Percentiles rank a stretch among this genome's conserved stretches.
Evolutionary conservation across 1,139 yeast genomes (phyloP).

Genomic region (Kurtzmaniella quercitrusa): DNA sequence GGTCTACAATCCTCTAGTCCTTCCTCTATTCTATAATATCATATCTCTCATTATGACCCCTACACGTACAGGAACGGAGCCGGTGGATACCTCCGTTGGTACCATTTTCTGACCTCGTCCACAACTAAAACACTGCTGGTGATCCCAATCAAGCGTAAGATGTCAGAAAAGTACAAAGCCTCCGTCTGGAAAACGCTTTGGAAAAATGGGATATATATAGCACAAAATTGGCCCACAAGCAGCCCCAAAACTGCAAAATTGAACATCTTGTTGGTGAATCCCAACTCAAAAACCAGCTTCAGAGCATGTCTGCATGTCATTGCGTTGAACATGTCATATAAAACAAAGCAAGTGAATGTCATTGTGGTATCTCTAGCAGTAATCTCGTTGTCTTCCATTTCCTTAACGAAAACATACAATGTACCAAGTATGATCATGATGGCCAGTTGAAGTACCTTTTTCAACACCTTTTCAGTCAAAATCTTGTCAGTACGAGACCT

Average conservation of each 20-base stretch:
- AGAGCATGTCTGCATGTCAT: conserved; percentile 84
- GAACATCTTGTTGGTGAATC: conserved; percentile 78
- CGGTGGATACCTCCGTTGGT: conserved; percentile 11
- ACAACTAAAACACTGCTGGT: conserved; percentile 80
- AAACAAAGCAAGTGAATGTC: conserved; percentile 95
- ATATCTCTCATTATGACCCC: neutral
- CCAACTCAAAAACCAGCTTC: conserved; percentile 76
- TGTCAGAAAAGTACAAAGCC: conserved; percentile 66
- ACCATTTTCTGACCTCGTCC: conserved; percentile 74
- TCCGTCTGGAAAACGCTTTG: conserved; percentile 93
- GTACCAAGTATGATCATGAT: conserved; percentile 72
- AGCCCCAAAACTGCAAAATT: conserved; percentile 91
- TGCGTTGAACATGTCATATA: conserved; percentile 95
- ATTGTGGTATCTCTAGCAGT: conserved; percentile 97
- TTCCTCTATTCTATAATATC: neutral
- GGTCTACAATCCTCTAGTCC: no score
- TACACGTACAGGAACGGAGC: conserved; percentile 1
- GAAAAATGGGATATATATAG: conserved; percentile 88
- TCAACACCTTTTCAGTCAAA: conserved; percentile 62
- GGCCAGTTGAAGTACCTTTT: conserved; percentile 74
- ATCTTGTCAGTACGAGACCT: conserved; percentile 81
- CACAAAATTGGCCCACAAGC: conserved; percentile 85
- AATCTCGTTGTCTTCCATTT: conserved; percentile 75
- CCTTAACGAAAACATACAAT: conserved; percentile 74
- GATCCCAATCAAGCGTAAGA: conserved; percentile 54